Conservation (phyloP, 2,329 filamentous ascomycete genomes). For the Aspergillus pseudoglaucus region DNA sequence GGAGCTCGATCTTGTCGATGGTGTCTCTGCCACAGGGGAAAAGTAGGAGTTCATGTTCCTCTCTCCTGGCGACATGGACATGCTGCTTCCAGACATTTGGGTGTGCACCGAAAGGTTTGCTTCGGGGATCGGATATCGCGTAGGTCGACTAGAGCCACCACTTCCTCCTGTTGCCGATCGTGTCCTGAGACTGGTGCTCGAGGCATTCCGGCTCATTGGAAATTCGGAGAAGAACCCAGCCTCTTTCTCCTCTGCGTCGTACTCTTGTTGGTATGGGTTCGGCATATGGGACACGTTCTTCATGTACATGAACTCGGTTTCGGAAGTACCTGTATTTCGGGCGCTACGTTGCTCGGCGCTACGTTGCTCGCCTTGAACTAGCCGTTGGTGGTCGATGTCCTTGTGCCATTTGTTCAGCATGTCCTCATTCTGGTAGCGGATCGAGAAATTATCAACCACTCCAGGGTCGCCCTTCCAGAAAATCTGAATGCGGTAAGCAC, state of each 20-base stretch:
- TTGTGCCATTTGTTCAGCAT: constrained; percentile 86
- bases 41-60: constrained; percentile 80
- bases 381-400: constrained; percentile 69
- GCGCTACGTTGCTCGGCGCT: constrained; percentile 47
- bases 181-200: constrained; percentile 66
- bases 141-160: constrained; percentile 49
- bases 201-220: constrained; percentile 59
- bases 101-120: constrained; percentile 63
- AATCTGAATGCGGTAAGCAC: constrained; percentile 91
- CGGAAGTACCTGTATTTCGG: constrained; percentile 46
- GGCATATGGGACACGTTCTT: constrained; percentile 60
- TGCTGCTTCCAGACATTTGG: constrained; percentile 43
- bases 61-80: constrained; percentile 58
- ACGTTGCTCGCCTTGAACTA: constrained; percentile 48
- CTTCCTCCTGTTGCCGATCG: constrained; percentile 66
- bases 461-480: constrained; percentile 97
- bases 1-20: constrained; percentile 52
- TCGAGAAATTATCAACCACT: constrained; percentile 93
- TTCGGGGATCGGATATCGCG: constrained; percentile 64
- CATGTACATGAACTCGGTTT: constrained; percentile 76
- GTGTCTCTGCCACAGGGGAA: constrained; percentile 68
- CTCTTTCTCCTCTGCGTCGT: constrained; percentile 48
- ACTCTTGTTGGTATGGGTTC: constrained; percentile 70
- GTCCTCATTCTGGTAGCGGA: constrained; percentile 87
- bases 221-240: constrained; percentile 42